A percentile compares a stretch with the other conserved stretches of the same genome.
Evolutionary conservation across 1,139 yeast species (phyloP).

Genomic region (Zhuliangozyma blackwelliae): DNA sequence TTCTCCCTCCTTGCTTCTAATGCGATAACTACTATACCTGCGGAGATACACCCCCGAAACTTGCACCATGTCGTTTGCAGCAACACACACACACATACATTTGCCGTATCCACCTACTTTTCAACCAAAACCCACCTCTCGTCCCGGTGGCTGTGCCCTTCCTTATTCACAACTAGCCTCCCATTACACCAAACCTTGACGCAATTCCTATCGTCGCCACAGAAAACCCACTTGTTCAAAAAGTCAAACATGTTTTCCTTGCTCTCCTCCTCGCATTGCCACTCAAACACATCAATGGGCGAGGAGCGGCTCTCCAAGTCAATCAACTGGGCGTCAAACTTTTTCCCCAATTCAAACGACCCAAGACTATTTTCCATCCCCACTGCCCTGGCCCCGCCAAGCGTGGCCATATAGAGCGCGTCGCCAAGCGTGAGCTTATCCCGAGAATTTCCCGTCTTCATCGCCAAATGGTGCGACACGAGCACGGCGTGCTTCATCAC

Average conservation of each 20-base stretch:
- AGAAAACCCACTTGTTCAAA: slow-evolving; percentile 87
- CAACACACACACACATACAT: too few species aligned
- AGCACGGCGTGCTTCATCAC: slow-evolving; percentile 75
- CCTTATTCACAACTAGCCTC: slow-evolving; percentile 30
- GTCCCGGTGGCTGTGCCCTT: background rate
- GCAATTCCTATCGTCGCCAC: slow-evolving; percentile 92
- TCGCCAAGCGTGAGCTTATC: slow-evolving; percentile 62
- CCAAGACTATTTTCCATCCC: slow-evolving; percentile 60
- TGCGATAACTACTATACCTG: too few species aligned
- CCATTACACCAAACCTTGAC: slow-evolving; percentile 82
- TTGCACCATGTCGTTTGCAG: too few species aligned
- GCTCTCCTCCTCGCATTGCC: slow-evolving; percentile 45
- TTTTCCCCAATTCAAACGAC: slow-evolving; percentile 67
- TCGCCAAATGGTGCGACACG: slow-evolving; percentile 80
- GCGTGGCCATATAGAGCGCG: slow-evolving; percentile 75
- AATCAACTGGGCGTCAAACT: slow-evolving; percentile 79
- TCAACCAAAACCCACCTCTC: background rate
- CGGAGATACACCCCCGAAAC: too few species aligned
- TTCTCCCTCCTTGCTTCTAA: too few species aligned
- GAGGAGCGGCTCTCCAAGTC: slow-evolving; percentile 52
- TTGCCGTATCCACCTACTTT: background rate
- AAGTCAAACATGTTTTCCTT: slow-evolving; percentile 41
- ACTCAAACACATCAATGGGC: slow-evolving; percentile 68
- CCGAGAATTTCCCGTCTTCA: slow-evolving; percentile 34
- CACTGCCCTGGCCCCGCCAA: slow-evolving; percentile 85